Conservation (phyloP, 164 flowering plant species). For the Hamamelis virginiana region DNA sequence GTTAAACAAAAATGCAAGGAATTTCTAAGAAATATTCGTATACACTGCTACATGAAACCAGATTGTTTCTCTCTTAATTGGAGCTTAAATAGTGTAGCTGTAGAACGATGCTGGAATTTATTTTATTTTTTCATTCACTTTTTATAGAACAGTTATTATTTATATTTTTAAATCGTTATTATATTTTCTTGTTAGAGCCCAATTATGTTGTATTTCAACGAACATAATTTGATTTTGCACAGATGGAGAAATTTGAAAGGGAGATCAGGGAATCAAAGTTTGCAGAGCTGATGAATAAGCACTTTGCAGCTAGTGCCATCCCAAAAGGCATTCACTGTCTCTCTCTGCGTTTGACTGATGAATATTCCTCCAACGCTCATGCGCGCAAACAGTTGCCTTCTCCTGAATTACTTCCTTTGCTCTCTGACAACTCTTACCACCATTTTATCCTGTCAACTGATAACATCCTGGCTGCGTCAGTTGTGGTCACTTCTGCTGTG, state of each 20-base stretch:
- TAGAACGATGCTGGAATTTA: too few relatives aligned
- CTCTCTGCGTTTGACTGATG: constrained; percentile 90
- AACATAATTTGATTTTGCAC: constrained; percentile 17
- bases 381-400: constrained; percentile 95
- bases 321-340: constrained; percentile 95
- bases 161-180: background rate
- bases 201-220: background rate
- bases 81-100: too few relatives aligned
- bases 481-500: constrained; percentile 86
- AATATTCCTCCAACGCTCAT: constrained; percentile 95
- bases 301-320: constrained; percentile 89
- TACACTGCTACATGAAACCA: too few relatives aligned
- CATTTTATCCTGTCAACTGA: constrained; percentile 89
- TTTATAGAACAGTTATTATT: background rate
- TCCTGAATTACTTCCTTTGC: constrained; percentile 88
- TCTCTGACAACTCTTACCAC: constrained; percentile 79
- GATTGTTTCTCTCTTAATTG: too few relatives aligned
- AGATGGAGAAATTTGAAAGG: constrained; percentile 89
- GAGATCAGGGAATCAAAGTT: constrained; percentile 78
- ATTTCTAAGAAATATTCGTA: too few relatives aligned
- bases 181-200: background rate
- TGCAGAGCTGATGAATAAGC: constrained; percentile 90
- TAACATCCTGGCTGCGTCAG: constrained; percentile 97
- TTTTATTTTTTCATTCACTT: too few relatives aligned
- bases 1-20: too few relatives aligned